Conservation (phyloP, 495 filamentous ascomycete species). For the Penicillium coprophilum region DNA sequence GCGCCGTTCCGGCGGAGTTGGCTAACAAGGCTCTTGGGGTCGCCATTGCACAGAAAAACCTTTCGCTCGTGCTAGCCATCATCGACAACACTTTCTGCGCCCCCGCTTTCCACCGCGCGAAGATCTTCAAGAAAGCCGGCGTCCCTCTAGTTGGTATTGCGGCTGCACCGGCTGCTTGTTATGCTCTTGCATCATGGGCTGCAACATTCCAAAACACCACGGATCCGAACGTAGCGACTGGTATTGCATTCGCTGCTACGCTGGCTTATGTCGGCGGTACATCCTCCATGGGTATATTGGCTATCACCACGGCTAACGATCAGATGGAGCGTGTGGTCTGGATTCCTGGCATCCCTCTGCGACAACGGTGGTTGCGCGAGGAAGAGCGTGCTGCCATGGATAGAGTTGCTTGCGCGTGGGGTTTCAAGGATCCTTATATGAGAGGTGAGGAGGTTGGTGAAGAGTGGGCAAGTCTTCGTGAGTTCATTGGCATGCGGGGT, state of each 20-base stretch:
- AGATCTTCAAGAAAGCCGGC: conserved; percentile 54
- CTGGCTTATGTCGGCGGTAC: conserved; percentile 79
- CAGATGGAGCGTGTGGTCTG: conserved; percentile 93
- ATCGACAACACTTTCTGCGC: conserved; percentile 75
- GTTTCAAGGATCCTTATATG: conserved; percentile 75
- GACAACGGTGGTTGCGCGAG: conserved; percentile 86
- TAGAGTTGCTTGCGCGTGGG: conserved; percentile 82
- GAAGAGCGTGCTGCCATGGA: conserved; percentile 91
- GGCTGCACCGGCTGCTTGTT: conserved; percentile 67
- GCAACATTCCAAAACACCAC: conserved; percentile 65
- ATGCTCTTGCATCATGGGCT: conserved; percentile 58
- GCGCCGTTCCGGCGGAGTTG: conserved; percentile 64
- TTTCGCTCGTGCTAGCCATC: conserved; percentile 73
- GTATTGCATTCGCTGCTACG: conserved; percentile 76
- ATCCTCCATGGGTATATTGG: conserved; percentile 76
- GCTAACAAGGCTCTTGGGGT: conserved; percentile 70
- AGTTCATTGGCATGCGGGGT: conserved; percentile 73
- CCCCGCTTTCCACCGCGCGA: conserved; percentile 68
- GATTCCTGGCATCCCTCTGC: conserved; percentile 73
- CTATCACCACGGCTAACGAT: conserved; percentile 81
- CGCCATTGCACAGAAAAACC: conserved; percentile 73
- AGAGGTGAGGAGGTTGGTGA: conserved; percentile 87
- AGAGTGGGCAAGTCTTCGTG: conserved; percentile 81
- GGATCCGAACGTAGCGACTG: conserved; percentile 66
- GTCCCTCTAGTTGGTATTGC: conserved; percentile 53